Evolutionary conservation across 805 yeast species (phyloP), one percentile per base, ranked within the genome.

Genomic region (Myxozyma kluyveri): DNA sequence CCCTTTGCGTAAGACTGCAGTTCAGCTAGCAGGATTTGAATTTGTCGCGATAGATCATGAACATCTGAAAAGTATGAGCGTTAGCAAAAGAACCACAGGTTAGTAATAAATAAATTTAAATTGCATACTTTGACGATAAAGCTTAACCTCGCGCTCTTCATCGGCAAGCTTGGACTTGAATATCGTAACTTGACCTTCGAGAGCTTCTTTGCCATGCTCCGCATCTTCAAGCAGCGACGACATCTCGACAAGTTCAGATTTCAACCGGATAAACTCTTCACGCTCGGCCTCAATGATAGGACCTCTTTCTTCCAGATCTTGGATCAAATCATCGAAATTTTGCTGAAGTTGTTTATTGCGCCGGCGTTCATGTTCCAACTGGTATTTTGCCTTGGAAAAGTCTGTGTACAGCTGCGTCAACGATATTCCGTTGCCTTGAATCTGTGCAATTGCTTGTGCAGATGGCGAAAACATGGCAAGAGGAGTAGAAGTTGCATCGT

Each of bases 21-120:
- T 49, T 72, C 72, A 14, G 84, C 77, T 35, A 91, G 73, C 33
- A 89, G 74, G 44, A 75, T 77, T 60, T 86, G 88, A n/a, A 93
- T 77, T 66, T 91, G 98, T 39, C 82, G 80, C 4, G 95, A 86
- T 36, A 91, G 71, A 63, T 91, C 97, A 26, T 75, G 70, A 39
- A 84, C 78, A 54, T 59, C 57, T 84, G 81, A 50, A 14, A 10
- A 31, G 2, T 14, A 12, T 27, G 9, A 3, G 76, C 78, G 41
- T 76, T 74, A 56, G 85, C 66, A 3, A 78, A 70, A 39, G 71
- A 67, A 48, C 80, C 84, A 10, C 68, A 63, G 31, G 7, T 14
- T 21, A 12, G 22, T 10, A 19, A n/a, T n/a, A 26, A 6, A 42
- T 2, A 33, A 10, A 33, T 36, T 10, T 40, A n/a, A n/a, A n/a